Evolutionary conservation across 2,329 filamentous ascomycete species (phyloP), one percentile per base, ranked within the genome.

Genomic region (Xylariales sp.): DNA sequence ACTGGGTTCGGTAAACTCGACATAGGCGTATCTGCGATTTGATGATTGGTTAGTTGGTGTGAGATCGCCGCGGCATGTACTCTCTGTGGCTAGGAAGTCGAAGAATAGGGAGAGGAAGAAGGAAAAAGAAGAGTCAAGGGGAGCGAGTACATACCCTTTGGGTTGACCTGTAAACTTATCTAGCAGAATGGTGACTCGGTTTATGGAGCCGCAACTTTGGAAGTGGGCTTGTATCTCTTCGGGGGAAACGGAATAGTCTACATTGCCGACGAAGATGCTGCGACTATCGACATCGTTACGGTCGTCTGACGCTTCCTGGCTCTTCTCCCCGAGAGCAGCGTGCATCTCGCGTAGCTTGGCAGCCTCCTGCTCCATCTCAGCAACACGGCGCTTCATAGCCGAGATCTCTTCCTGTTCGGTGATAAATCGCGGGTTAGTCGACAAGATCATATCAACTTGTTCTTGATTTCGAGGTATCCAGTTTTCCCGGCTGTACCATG

Each of bases 191-290:
- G 96, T 99, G 67, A 99, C 96, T 69, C 96, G 91, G 82, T 99
- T 99, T 85, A 99, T 99, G 73, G 92, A 93, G 68, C 96, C 96
- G 76, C 94, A 97, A 84, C 91, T 97, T 85, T 97, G 94, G 83
- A 99, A 99, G 79, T 99, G 96, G 67, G 94, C 93, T 84, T 99
- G 96, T 67, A 99, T 96, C 84, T 99, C 96, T 82, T 99, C 96
- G 2, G 96, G 96, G 34, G 94, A 97, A 28, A 95, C 94, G 70
- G 93, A 94, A 81, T 99, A 99, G 82, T 99, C 96, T 73, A 99
- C 96, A 75, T 99, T 99, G 74, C 96, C 96, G 52, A 99, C 96
- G 80, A 99, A 99, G 81, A 99, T 94, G 82, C 94, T 97, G 76
- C 96, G 91, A 73, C 91, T 91, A 82, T 99, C 96, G 67, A 99